Base-by-base conservation (phyloP, 139 green algal genomes). In the Chlorella sp. region DNA sequence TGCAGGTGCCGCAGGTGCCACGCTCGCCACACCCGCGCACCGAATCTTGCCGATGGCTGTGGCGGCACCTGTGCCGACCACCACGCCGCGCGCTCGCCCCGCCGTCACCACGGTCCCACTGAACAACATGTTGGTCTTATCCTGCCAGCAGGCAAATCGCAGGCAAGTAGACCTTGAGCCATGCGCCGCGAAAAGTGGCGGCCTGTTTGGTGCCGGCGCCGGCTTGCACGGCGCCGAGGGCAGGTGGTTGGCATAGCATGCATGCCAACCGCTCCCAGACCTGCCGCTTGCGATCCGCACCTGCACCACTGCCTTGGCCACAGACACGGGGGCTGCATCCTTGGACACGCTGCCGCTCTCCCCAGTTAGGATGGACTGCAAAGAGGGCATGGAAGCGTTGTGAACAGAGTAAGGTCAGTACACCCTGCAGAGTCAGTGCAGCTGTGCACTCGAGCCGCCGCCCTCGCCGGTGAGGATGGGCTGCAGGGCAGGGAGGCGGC, bases 11-110 rank as follows among this genome's bases (percentile, higher is more conserved):
- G n/a, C n/a, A n/a, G n/a, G n/a, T n/a, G n/a, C n/a, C n/a, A n/a
- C n/a, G n/a, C n/a, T n/a, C n/a, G n/a, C n/a, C n/a, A n/a, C n/a
- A n/a, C 18, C 20, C 65, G 28, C 60, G 20, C 78, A 73, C 78
- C 78, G 94, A 78, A 99, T 99, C 81, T 96, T 95, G 78, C 98
- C 98, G 17, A 99, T 98, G 89, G 99, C 98, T 1, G 97, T 99
- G 25, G 76, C 38, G 93, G 98, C 98, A 47, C 97, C 98, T 2
- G 90, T 99, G 60, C 85, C 76, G 23, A 89, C 95, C 2, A 99
- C 97, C 23, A 99, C 74, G n/a, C 85, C 93, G 0, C 89, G 81
- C 81, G 90, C 95, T 23, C 85, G 83, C 34, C 98, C 98, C 39
- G 97, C 98, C 20, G 94, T 92, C 30, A 99, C 93, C 55, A 98